These are phyloP conservation scores for Teratosphaeriaceae sp. DNA, from an alignment of 2,329 filamentous ascomycete genomes.

Conservation along the genomic window DNA sequence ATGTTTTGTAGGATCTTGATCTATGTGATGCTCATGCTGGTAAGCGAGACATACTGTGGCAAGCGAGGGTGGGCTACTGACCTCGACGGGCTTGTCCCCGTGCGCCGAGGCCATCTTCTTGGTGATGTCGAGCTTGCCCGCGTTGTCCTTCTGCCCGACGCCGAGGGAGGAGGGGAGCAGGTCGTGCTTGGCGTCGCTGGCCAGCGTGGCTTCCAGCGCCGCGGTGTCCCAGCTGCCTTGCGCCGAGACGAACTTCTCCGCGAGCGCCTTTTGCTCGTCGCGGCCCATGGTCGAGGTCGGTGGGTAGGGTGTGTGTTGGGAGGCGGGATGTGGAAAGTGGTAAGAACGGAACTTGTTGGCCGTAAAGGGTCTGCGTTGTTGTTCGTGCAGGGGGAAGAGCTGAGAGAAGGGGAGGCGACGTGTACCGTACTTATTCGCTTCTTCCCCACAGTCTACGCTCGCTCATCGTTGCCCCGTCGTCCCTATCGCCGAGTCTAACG, in stretches of 20 bases:
- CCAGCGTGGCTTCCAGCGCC: slow-evolving; percentile 3
- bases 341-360: no score
- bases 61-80: not conserved
- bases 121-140: slow-evolving; percentile 8
- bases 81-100: slow-evolving; percentile 8
- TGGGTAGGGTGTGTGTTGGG: not conserved
- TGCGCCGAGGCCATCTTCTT: slow-evolving; percentile 7
- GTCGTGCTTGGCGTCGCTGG: slow-evolving; percentile 9
- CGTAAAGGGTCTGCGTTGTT: no score
- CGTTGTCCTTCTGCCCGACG: slow-evolving; percentile 10
- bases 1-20: slow-evolving; percentile 9
- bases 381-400: no score
- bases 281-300: slow-evolving; percentile 1
- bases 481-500: no score
- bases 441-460: no score
- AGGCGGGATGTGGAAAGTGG: no score
- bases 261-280: slow-evolving; percentile 10
- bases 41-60: not conserved
- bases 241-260: slow-evolving; percentile 8
- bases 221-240: slow-evolving; percentile 7
- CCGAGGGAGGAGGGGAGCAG: slow-evolving; percentile 10
- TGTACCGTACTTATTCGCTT: no score
- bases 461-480: no score
- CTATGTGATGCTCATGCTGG: not conserved
- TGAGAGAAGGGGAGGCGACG: no score